Evolutionary conservation across 805 yeast species (phyloP).

Genomic region (Wilhelminamyces savonicus): DNA sequence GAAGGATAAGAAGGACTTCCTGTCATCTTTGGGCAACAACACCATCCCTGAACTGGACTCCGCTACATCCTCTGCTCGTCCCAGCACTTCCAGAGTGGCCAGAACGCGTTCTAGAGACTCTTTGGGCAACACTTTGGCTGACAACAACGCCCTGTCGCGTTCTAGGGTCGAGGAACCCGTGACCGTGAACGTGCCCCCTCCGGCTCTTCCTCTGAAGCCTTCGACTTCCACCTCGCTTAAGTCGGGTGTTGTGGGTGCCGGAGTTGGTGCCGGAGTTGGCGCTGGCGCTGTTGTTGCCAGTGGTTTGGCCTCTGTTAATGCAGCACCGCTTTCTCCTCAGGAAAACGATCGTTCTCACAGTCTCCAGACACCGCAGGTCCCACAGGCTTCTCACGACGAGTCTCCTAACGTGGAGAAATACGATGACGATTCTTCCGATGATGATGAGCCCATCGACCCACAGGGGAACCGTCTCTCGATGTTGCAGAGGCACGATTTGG

Average conservation of each 20-base stretch:
- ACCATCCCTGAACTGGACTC: constrained; percentile 31
- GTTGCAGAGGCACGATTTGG: constrained; percentile 29
- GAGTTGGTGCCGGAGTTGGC: no score
- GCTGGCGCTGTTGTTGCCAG: not conserved
- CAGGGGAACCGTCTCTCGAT: constrained; percentile 22
- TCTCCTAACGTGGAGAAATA: constrained; percentile 34
- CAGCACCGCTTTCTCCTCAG: not conserved
- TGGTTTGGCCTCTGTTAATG: not conserved
- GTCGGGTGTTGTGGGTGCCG: no score
- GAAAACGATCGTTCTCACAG: no score
- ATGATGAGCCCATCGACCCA: constrained; percentile 16
- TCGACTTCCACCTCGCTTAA: no score
- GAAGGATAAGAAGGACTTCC: constrained; percentile 30
- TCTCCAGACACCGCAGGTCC: no score
- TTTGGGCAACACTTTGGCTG: no score
- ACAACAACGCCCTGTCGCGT: no score
- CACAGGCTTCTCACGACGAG: constrained; percentile 8
- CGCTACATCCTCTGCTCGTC: constrained; percentile 9
- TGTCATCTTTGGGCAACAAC: constrained; percentile 8
- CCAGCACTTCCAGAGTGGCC: not conserved
- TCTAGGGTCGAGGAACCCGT: no score
- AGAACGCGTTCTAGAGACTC: no score
- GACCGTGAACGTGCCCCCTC: not conserved
- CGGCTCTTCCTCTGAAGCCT: not conserved
- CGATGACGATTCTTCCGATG: constrained; percentile 20